Evolutionary conservation across 2,329 filamentous ascomycete species (phyloP), one percentile per base, ranked within the genome.

Genomic region (Chaetomium olivaceum): DNA sequence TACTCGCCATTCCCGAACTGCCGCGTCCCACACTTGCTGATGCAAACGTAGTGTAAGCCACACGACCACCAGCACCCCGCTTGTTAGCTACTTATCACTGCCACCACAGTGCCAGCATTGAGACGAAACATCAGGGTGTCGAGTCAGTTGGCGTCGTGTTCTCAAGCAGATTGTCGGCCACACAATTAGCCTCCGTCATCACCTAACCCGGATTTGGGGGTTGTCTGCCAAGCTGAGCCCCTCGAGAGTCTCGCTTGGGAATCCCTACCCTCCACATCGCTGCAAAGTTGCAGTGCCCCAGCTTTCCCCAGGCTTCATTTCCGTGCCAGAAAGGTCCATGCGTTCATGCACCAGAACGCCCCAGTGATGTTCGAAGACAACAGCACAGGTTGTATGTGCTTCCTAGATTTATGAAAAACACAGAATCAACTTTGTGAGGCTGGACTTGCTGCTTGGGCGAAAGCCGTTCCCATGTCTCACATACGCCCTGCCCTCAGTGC

Each of bases 11-110:
- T 58, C 8, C 16, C 7, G 27, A 66, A 63, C 55, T 63, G 64
- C 64, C 60, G 64, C 60, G 39, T 43, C 60, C 64, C 52, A 56
- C 55, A 46, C 16, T 33, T 61, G 60, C 64, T 66, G 64, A 66
- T 63, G 60, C 52, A 33, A 65, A 52, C 31, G 60, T 63, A 50
- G 50, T 63, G 64, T 62, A 66, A 63, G 64, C 64, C 54, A 56
- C 36, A 21, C 52, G 33, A 50, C 23, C 9, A 3, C 27, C 27
- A 58, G 23, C 46, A 23, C 59, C 50, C 63, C 58, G 25, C 31
- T 27, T 58, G 25, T 21, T 48, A 36, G 25, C 16, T 48, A 36
- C 51, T 21, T n/a, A 43, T 29, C 51, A 61, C 33, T 51, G 11
- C 21, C 51, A 14, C 36, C 23, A 25, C 51, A 11, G n/a, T 54